Conservation (phyloP, 2,329 filamentous ascomycete genomes). For the Chaetomiaceae sp. region DNA sequence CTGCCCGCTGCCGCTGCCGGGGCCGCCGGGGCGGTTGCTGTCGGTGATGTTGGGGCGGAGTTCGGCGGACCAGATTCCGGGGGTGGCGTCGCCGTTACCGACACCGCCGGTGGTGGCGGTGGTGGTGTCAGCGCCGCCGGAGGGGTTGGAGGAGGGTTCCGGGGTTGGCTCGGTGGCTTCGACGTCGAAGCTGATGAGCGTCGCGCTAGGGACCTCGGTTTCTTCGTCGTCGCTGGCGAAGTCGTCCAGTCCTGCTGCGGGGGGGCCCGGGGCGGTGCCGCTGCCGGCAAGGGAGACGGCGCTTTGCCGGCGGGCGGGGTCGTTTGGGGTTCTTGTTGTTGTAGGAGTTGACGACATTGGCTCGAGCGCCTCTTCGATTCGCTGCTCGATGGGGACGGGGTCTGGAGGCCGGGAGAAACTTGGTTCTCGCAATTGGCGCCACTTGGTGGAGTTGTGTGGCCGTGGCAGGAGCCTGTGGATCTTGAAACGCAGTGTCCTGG, state of each 20-base stretch:
- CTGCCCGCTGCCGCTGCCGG: not conserved
- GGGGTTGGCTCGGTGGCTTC: slow-evolving; percentile 46
- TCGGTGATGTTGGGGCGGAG: slow-evolving; percentile 44
- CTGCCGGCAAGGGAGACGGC: slow-evolving; percentile 43
- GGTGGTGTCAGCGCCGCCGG: slow-evolving; percentile 12
- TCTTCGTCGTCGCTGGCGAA: slow-evolving; percentile 55
- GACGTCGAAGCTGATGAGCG: slow-evolving; percentile 58
- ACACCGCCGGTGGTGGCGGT: not conserved
- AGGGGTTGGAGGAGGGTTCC: slow-evolving; percentile 40
- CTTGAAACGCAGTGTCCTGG: slow-evolving; percentile 8
- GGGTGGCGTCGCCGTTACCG: slow-evolving; percentile 24
- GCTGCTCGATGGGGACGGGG: not conserved
- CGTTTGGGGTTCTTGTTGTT: not conserved
- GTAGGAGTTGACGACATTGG: not conserved
- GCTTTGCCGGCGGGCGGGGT: slow-evolving; percentile 39
- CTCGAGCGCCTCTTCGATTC: slow-evolving; percentile 3
- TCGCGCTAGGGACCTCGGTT: slow-evolving; percentile 49
- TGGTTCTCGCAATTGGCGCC: slow-evolving; percentile 2
- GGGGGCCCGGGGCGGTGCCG: slow-evolving; percentile 3
- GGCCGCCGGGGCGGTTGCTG: not conserved
- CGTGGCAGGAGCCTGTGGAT: slow-evolving; percentile 16
- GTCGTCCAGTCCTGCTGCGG: slow-evolving; percentile 36
- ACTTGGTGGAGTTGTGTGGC: slow-evolving; percentile 16
- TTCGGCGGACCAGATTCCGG: slow-evolving; percentile 56
- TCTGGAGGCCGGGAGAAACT: not conserved